A percentile compares a stretch with the other conserved stretches of the same genome.
Conservation (phyloP, 2,329 filamentous ascomycete genomes). For the Trichoderma sp. region DNA sequence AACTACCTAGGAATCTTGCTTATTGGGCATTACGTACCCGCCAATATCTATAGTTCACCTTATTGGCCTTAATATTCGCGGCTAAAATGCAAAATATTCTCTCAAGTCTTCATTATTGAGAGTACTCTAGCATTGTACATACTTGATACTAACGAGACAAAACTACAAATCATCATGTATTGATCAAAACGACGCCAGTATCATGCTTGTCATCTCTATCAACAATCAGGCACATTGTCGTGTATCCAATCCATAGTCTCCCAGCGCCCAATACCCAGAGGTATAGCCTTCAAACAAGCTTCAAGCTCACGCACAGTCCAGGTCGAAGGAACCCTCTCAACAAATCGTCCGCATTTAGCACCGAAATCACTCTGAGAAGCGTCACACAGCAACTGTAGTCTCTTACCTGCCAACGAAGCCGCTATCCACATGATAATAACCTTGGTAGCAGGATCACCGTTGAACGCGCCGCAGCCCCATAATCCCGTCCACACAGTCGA, state of each 20-base stretch:
- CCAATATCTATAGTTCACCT: too few species aligned
- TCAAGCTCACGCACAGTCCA: slow-evolving; percentile 4
- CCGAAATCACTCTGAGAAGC: slow-evolving; percentile 6
- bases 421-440: slow-evolving; percentile 33
- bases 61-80: too few species aligned
- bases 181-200: not conserved
- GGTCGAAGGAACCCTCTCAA: not conserved
- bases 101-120: not conserved
- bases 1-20: not conserved
- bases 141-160: not conserved
- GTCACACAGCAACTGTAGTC: slow-evolving; percentile 24
- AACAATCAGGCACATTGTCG: not conserved
- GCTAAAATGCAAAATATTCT: too few species aligned
- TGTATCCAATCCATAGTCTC: slow-evolving; percentile 10
- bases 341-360: not conserved
- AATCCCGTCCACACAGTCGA: slow-evolving; percentile 28
- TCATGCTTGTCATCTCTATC: not conserved
- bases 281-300: not conserved
- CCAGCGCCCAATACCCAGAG: not conserved
- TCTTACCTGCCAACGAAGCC: slow-evolving; percentile 23
- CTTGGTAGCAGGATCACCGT: slow-evolving; percentile 34
- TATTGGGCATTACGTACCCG: too few species aligned
- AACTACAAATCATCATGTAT: not conserved
- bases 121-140: not conserved
- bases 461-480: slow-evolving; percentile 38